Conservation (phyloP, 495 filamentous ascomycete species). For the Articulospora tetracladia region DNA sequence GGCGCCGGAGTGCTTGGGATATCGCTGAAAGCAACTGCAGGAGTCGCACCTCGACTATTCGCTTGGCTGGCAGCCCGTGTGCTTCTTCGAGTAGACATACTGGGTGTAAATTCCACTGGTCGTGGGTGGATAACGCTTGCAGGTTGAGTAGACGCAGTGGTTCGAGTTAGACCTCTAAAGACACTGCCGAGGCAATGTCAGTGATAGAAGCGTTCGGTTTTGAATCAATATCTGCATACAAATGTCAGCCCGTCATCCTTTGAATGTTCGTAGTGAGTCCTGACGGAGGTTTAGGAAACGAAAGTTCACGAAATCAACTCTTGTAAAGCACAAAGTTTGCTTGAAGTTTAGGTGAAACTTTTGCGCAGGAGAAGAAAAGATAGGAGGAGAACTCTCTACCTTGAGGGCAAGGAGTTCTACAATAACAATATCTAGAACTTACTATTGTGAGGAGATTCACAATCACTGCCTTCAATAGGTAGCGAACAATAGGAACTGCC, state of each 20-base stretch:
- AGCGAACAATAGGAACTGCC: slow-evolving; percentile 9
- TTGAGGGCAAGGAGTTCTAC: neutral
- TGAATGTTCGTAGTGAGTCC: neutral
- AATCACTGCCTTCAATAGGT: neutral
- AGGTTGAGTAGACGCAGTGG: neutral
- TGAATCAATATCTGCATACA: neutral
- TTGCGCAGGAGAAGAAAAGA: neutral
- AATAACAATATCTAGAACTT: slow-evolving; percentile 9
- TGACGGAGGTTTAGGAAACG: neutral
- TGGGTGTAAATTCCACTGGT: neutral
- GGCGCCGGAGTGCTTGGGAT: slow-evolving; percentile 11
- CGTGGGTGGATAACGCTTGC: neutral
- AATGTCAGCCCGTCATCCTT: neutral
- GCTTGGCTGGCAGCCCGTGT: slow-evolving; percentile 25
- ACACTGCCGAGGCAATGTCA: neutral
- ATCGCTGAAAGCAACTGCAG: slow-evolving; percentile 9
- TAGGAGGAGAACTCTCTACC: neutral
- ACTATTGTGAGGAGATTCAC: slow-evolving; percentile 22
- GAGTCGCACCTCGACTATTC: slow-evolving; percentile 12
- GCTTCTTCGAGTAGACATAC: slow-evolving; percentile 28
- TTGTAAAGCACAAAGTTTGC: neutral
- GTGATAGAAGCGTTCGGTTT: neutral
- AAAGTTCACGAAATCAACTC: neutral
- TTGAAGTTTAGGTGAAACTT: neutral
- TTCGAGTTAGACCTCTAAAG: neutral